A percentile compares a stretch with the other conserved stretches of the same genome.
Conservation (phyloP, 108 stramenopile species). For the Pseudonitzschia multiseries region DNA sequence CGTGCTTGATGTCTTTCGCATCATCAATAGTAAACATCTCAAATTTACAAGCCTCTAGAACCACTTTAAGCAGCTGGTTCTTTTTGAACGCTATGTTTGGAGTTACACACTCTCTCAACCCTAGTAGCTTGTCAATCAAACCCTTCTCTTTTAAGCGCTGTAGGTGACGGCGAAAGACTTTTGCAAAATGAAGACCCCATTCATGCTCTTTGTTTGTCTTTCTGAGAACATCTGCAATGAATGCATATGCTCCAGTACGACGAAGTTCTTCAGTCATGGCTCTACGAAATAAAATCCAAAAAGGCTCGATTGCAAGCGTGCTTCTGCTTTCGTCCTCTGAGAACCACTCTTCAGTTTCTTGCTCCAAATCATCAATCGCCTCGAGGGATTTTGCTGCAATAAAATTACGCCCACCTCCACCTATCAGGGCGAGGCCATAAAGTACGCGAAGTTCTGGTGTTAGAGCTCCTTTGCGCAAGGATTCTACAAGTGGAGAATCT, state of each 20-base stretch:
- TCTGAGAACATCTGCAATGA: constrained; percentile 58
- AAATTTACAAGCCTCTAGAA: constrained; percentile 28
- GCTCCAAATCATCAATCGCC: constrained; percentile 41
- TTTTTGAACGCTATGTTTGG: constrained; percentile 33
- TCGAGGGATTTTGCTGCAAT: constrained; percentile 64
- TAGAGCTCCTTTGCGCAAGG: constrained; percentile 53
- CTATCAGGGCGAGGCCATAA: constrained; percentile 56
- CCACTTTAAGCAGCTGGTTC: constrained; percentile 35
- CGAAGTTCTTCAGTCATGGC: constrained; percentile 49
- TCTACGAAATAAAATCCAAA: constrained; percentile 52
- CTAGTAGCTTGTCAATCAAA: constrained; percentile 23
- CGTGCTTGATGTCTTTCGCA: neutral
- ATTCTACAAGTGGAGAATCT: constrained; percentile 34
- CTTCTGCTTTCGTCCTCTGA: constrained; percentile 21
- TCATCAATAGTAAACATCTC: constrained; percentile 22
- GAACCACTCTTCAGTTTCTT: constrained; percentile 32
- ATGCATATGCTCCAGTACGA: constrained; percentile 50
- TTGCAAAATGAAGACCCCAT: constrained; percentile 36
- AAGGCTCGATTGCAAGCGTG: constrained; percentile 21
- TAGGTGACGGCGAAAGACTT: constrained; percentile 29
- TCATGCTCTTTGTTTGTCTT: constrained; percentile 39
- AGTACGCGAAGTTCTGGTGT: constrained; percentile 68
- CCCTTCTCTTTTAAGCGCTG: constrained; percentile 17
- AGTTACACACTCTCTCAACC: constrained; percentile 2
- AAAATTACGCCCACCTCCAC: constrained; percentile 65